Conservation (phyloP, 2,329 filamentous ascomycete species). For the Endothia cerciana region DNA sequence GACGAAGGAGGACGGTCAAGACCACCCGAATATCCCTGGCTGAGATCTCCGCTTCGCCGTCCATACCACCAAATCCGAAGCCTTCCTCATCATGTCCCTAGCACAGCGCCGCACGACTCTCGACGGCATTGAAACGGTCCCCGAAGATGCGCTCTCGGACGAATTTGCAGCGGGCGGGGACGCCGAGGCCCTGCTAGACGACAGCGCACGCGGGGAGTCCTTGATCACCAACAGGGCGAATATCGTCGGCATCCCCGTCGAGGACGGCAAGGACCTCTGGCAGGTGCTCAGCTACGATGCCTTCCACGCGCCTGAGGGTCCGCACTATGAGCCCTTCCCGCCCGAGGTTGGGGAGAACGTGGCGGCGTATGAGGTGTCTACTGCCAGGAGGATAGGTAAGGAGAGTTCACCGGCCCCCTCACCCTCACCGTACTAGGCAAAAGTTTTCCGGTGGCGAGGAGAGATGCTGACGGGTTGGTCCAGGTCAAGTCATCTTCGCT, state of each 20-base stretch:
- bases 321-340: conserved; percentile 22
- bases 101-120: conserved; percentile 27
- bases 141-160: not conserved
- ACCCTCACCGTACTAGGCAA: too few species aligned
- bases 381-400: conserved; percentile 37
- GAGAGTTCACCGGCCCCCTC: not conserved
- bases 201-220: not conserved
- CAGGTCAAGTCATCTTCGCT: conserved; percentile 65
- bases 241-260: conserved; percentile 3
- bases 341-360: conserved; percentile 26
- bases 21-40: not conserved
- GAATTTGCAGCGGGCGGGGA: not conserved
- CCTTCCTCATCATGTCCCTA: conserved; percentile 17
- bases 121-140: conserved; percentile 18
- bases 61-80: not conserved
- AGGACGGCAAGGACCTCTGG: conserved; percentile 25
- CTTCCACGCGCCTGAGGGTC: conserved; percentile 14
- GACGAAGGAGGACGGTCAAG: not conserved
- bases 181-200: not conserved
- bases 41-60: not conserved
- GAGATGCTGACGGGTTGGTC: not conserved
- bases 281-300: conserved; percentile 26
- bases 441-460: too few species aligned
- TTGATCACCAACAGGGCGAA: not conserved
- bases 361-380: conserved; percentile 39